Percentiles rank a stretch among this genome's conserved stretches.
Conservation (phyloP, 2,329 filamentous ascomycete genomes). For the Bipolaris oryzae region DNA sequence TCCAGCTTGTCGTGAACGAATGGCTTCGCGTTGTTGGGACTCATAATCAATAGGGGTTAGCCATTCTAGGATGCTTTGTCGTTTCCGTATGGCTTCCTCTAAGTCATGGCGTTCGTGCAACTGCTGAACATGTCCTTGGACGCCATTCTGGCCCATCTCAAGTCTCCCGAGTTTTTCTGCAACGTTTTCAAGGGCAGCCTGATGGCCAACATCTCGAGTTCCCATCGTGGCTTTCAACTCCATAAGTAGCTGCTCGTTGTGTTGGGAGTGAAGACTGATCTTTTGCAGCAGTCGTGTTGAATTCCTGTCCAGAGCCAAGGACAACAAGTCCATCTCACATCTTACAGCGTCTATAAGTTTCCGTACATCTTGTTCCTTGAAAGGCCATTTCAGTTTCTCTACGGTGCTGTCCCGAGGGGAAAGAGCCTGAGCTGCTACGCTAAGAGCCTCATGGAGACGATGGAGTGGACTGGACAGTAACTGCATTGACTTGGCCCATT, state of each 20-base stretch:
- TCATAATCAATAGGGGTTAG: constrained; percentile 15
- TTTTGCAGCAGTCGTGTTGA: too few species aligned
- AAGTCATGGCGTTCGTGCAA: neutral
- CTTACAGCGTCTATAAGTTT: too few species aligned
- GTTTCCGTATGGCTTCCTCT: neutral
- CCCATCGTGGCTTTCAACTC: neutral
- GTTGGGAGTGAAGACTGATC: neutral
- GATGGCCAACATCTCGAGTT: neutral
- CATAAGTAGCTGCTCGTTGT: constrained; percentile 2
- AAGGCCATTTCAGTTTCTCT: constrained; percentile 7
- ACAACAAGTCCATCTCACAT: too few species aligned
- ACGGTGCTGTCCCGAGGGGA: neutral
- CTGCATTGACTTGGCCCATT: constrained; percentile 5
- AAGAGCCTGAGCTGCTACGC: constrained; percentile 1
- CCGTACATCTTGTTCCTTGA: too few species aligned
- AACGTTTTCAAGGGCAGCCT: neutral
- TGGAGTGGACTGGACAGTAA: neutral
- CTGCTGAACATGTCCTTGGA: neutral
- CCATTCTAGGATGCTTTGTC: constrained; percentile 21
- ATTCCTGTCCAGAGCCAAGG: too few species aligned
- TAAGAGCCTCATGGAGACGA: constrained; percentile 4
- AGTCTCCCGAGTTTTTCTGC: neutral
- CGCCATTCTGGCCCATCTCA: neutral
- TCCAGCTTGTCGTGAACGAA: constrained; percentile 17
- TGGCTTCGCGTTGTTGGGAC: constrained; percentile 22